Evolutionary conservation across 108 stramenopile species (phyloP).

Genomic region (Cyclotella sp.): DNA sequence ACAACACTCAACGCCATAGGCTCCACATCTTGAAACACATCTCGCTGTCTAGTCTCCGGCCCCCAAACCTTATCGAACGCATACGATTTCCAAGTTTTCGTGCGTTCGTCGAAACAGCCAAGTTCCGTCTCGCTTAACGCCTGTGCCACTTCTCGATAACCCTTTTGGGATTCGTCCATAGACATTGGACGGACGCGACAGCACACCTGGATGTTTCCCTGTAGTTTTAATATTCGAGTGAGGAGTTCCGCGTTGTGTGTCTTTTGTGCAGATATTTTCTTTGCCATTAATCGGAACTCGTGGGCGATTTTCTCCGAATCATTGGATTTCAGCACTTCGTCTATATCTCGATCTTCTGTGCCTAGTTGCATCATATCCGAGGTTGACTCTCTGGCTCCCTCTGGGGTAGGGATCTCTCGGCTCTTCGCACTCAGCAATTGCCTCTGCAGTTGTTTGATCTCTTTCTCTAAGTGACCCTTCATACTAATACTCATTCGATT

Average conservation of each 20-base stretch:
- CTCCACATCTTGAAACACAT: slow-evolving; percentile 95
- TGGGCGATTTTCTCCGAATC: slow-evolving; percentile 64
- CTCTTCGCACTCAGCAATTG: slow-evolving; percentile 58
- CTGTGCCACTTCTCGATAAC: slow-evolving; percentile 80
- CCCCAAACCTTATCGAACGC: slow-evolving; percentile 97
- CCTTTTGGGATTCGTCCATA: slow-evolving; percentile 71
- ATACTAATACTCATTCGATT: slow-evolving; percentile 80
- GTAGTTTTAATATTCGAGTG: slow-evolving; percentile 83
- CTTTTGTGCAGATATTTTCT: slow-evolving; percentile 76
- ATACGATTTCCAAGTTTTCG: slow-evolving; percentile 86
- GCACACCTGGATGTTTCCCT: slow-evolving; percentile 94
- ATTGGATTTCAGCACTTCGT: slow-evolving; percentile 68
- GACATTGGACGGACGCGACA: slow-evolving; percentile 89
- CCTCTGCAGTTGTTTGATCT: slow-evolving; percentile 73
- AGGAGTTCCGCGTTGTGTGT: slow-evolving; percentile 90
- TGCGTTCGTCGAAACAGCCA: slow-evolving; percentile 84
- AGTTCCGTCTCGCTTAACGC: slow-evolving; percentile 88
- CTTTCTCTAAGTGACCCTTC: slow-evolving; percentile 76
- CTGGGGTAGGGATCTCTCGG: slow-evolving; percentile 8
- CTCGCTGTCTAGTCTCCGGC: slow-evolving; percentile 83
- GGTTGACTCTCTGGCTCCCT: slow-evolving; percentile 27
- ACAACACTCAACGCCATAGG: slow-evolving; percentile 93
- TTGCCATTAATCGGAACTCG: slow-evolving; percentile 70
- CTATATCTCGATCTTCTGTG: slow-evolving; percentile 50
- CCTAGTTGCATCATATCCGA: slow-evolving; percentile 19